These are phyloP conservation scores for Biscogniauxia sp. DNA, from an alignment of 2,329 filamentous ascomycete species.

Conservation along the genomic window DNA sequence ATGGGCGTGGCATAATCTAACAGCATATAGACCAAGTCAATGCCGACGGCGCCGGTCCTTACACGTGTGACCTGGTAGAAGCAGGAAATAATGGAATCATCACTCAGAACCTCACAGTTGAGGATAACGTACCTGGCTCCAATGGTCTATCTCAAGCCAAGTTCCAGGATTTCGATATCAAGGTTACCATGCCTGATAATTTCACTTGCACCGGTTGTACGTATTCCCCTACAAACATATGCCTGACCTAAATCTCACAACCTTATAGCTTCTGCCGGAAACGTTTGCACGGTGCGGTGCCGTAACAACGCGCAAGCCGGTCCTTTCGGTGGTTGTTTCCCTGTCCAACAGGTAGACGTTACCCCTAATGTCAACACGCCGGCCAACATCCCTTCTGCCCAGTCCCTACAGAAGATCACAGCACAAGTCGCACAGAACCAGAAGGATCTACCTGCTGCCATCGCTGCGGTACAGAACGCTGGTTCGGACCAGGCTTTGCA, in stretches of 20 bases:
- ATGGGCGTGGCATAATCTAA: constrained; percentile 4
- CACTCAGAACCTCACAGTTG: constrained; percentile 49
- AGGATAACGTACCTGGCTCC: constrained; percentile 57
- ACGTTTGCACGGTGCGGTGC: constrained; percentile 58
- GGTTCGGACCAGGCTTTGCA: constrained; percentile 33
- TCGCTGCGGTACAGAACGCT: constrained; percentile 44
- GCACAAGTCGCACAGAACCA: constrained; percentile 51
- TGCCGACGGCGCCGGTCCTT: constrained; percentile 54
- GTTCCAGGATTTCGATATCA: constrained; percentile 55
- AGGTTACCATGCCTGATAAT: constrained; percentile 49
- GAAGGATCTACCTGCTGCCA: constrained; percentile 46
- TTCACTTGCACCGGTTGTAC: constrained; percentile 51
- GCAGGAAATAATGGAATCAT: constrained; percentile 39
- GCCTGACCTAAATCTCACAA: not conserved
- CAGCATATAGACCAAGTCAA: constrained; percentile 45
- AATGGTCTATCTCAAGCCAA: constrained; percentile 59
- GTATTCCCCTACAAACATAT: constrained; percentile 16
- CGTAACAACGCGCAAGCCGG: constrained; percentile 56
- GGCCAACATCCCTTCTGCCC: constrained; percentile 43
- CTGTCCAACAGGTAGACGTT: constrained; percentile 53
- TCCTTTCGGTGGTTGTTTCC: constrained; percentile 58
- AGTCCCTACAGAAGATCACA: constrained; percentile 43
- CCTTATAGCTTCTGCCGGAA: constrained; percentile 50
- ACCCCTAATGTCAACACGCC: constrained; percentile 42
- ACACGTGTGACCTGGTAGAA: constrained; percentile 46